Conservation (phyloP, 345 rosid genomes). For the Eucalyptus coolabah region DNA sequence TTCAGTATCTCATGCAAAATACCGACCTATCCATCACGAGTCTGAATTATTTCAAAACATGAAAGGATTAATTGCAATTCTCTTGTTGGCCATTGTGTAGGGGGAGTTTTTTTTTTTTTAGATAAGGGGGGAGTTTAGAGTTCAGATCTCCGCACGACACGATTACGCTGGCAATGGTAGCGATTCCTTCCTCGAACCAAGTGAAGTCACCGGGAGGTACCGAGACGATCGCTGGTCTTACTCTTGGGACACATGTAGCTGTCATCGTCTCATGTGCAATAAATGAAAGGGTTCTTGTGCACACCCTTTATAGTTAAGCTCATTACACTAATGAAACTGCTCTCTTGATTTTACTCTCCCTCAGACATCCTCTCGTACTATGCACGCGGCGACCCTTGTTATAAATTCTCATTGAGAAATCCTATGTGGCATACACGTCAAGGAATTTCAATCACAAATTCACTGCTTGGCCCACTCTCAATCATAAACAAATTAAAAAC, state of each 20-base stretch:
- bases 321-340: background rate
- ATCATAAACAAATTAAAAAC: background rate
- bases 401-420: background rate
- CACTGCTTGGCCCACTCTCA: background rate
- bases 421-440: background rate
- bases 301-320: background rate
- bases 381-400: background rate
- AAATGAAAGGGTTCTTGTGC: background rate
- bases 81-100: background rate
- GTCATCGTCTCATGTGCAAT: background rate
- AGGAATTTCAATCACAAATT: too few species aligned
- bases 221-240: background rate
- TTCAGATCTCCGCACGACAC: background rate
- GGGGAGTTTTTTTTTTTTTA: background rate
- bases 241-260: background rate
- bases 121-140: background rate
- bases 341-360: background rate
- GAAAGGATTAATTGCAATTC: background rate
- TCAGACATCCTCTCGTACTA: background rate
- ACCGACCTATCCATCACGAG: background rate
- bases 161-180: background rate
- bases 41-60: background rate
- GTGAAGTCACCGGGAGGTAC: background rate
- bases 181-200: background rate
- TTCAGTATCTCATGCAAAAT: background rate